Percentiles rank a stretch among this genome's conserved stretches.
phyloP scores from a whole-genome alignment of 2,329 filamentous ascomycete genomes.

The Coniochaeta pulveracea region DNA sequence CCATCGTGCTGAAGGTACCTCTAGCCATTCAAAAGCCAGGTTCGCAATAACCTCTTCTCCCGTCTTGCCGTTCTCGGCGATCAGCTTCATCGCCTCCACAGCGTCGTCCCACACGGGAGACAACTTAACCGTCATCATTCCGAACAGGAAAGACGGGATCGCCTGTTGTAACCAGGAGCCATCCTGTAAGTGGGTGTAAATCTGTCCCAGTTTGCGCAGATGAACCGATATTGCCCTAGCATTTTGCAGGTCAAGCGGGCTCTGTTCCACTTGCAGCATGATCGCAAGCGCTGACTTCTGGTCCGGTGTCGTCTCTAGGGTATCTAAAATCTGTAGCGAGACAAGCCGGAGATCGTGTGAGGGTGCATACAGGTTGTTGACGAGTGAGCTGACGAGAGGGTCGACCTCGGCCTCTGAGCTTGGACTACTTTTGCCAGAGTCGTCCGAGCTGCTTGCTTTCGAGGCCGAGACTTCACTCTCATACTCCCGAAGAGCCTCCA shows the following conservation, averaged over 20 bases:
- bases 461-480: conserved; percentile 22
- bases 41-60: conserved; percentile 65
- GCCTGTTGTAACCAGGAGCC: conserved; percentile 58
- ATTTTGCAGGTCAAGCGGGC: conserved; percentile 64
- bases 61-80: conserved; percentile 52
- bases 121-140: conserved; percentile 75
- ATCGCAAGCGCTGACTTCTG: conserved; percentile 41
- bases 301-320: conserved; percentile 39
- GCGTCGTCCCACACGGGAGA: conserved; percentile 83
- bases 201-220: conserved; percentile 61
- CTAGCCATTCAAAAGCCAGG: conserved; percentile 70
- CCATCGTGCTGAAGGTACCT: conserved; percentile 43
- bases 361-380: conserved; percentile 63
- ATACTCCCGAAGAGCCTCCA: conserved; percentile 50
- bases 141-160: conserved; percentile 76
- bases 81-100: conserved; percentile 60
- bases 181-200: conserved; percentile 47
- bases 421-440: conserved; percentile 15
- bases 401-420: conserved; percentile 43
- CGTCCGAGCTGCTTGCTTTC: conserved; percentile 10
- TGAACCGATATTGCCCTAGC: conserved; percentile 73
- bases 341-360: conserved; percentile 64
- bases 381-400: conserved; percentile 50
- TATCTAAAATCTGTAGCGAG: conserved; percentile 60
- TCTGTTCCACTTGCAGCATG: conserved; percentile 73